Evolutionary conservation across 306 rosid species (phyloP).

Genomic region (Prunus kanzakura): DNA sequence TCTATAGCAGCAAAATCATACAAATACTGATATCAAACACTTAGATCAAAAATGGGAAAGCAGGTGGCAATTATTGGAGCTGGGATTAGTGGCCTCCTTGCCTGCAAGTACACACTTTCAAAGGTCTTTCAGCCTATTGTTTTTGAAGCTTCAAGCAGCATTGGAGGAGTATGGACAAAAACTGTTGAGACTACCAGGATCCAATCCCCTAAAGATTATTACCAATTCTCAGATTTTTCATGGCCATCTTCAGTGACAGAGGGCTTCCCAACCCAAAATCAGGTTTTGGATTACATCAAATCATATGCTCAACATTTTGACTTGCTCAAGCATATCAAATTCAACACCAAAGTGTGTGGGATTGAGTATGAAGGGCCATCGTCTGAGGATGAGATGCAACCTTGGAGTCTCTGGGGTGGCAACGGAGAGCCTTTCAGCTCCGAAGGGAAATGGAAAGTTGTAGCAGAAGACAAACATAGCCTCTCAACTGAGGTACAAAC

Average conservation of each 20-base stretch:
- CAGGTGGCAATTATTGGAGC: conserved; percentile 54
- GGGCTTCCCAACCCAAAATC: conserved; percentile 33
- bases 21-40: neutral
- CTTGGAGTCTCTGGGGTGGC: conserved; percentile 55
- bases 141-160: conserved; percentile 36
- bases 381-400: conserved; percentile 18
- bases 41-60: neutral
- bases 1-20: too few species aligned
- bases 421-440: conserved; percentile 43
- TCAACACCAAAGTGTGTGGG: conserved; percentile 35
- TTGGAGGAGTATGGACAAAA: conserved; percentile 61
- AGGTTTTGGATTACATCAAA: conserved; percentile 38
- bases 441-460: conserved; percentile 49
- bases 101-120: conserved; percentile 51
- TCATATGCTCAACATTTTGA: conserved; percentile 51
- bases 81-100: conserved; percentile 65
- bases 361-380: conserved; percentile 41
- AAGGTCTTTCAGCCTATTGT: conserved; percentile 53
- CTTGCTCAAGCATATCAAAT: conserved; percentile 38
- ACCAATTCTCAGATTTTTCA: conserved; percentile 60
- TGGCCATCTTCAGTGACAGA: conserved; percentile 52
- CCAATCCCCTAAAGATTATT: conserved; percentile 42
- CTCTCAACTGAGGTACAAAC: conserved; percentile 29
- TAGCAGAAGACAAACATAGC: conserved; percentile 18
- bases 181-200: conserved; percentile 45